Evolutionary conservation across 2,329 filamentous ascomycete genomes (phyloP), one percentile per base, ranked within the genome.

Genomic region (Mollisiaceae sp.): DNA sequence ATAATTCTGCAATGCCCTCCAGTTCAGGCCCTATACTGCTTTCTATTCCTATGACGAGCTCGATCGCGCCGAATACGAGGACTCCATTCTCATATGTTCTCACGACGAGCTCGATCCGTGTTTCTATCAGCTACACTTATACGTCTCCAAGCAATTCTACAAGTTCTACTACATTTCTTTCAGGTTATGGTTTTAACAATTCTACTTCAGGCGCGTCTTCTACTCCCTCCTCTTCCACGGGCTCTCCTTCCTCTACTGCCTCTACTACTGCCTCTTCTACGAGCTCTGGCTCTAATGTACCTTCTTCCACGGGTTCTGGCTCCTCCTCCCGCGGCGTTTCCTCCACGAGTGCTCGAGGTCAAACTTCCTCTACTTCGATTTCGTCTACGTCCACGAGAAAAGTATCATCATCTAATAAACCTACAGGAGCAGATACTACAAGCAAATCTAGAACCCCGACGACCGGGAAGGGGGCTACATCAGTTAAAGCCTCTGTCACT

Each of bases 141-240:
- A 2, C 39, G 59, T 54, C n/a, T 50, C 58, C 58, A 41, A 68
- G 41, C 47, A 65, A 58, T 45, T 59, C 65, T 62, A 67, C 65
- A 63, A 67, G 43, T 62, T 65, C 59, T 43, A 59, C 50, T 58
- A 57, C 55, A 50, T 62, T 61, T 43, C 43, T 63, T 66, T 69
- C 66, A 63, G 64, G 58, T 63, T 60, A 41, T 57, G 39, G 64
- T 59, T 66, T 66, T 65, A 69, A 69, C 64, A 68, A 62, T 61
- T 71, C 60, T 64, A 61, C 56, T 62, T 65, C 69, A 65, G 60
- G 52, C 56, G 60, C 50, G 27, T 62, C 64, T 52, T 24, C 66
- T 65, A 58, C 66, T 63, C 50, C 67, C 64, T 66, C 67, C 50
- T 63, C 65, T 63, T 63, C 63, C 54, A 24, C 62, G 62, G 56